These are phyloP conservation scores for Amanita inopinata DNA, from an alignment of 768 basidiomycete species.

Conservation along the genomic window DNA sequence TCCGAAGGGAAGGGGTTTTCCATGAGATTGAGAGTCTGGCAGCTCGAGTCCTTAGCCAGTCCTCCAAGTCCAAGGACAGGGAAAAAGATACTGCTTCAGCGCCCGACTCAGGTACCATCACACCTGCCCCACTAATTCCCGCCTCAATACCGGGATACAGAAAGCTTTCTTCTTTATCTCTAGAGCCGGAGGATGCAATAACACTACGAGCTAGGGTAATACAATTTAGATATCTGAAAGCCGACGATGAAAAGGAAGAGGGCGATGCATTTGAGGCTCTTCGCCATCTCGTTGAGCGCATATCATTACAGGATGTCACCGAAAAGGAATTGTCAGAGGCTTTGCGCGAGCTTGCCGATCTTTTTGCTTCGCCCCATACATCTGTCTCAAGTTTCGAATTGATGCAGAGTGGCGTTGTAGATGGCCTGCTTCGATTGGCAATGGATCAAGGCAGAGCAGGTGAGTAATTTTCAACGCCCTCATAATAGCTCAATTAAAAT, in stretches of 20 bases:
- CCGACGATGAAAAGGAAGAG: slow-evolving; percentile 43
- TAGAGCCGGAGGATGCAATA: slow-evolving; percentile 85
- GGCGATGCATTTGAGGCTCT: slow-evolving; percentile 59
- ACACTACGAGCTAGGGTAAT: slow-evolving; percentile 88
- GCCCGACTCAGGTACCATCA: slow-evolving; percentile 26
- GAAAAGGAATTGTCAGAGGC: slow-evolving; percentile 57
- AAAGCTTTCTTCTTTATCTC: slow-evolving; percentile 54
- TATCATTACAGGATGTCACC: slow-evolving; percentile 43
- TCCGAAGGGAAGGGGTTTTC: slow-evolving; percentile 92
- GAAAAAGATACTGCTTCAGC: slow-evolving; percentile 37
- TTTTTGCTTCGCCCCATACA: slow-evolving; percentile 66
- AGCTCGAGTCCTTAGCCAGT: slow-evolving; percentile 45
- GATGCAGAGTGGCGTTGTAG: slow-evolving; percentile 87
- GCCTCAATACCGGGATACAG: slow-evolving; percentile 54
- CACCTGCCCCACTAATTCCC: slow-evolving; percentile 21
- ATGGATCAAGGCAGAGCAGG: slow-evolving; percentile 55
- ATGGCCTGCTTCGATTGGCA: slow-evolving; percentile 74
- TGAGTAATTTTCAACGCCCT: slow-evolving; percentile 24
- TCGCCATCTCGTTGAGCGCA: slow-evolving; percentile 50
- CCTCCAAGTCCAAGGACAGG: slow-evolving; percentile 35
- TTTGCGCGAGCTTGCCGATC: slow-evolving; percentile 65
- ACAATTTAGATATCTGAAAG: slow-evolving; percentile 67
- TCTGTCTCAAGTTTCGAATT: slow-evolving; percentile 95
- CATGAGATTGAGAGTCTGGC: slow-evolving; percentile 85
- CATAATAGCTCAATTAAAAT: not conserved